Conservation (phyloP, 2,329 filamentous ascomycete species). For the Arthrobotrys entomopaga region DNA sequence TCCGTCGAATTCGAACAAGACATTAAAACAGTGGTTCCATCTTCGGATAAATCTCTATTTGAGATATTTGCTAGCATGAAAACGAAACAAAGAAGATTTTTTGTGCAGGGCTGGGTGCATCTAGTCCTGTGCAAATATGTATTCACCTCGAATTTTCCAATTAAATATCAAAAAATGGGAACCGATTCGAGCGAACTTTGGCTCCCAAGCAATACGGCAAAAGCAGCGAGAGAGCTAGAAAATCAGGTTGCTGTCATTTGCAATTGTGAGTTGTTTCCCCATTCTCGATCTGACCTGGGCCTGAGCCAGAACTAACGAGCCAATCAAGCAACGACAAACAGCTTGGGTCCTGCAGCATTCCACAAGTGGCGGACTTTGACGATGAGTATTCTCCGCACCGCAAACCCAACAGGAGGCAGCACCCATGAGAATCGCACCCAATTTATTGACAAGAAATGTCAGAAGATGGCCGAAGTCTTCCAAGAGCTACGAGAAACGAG, state of each 20-base stretch:
- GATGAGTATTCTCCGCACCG: constrained; percentile 11
- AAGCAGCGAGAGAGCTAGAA: constrained; percentile 1
- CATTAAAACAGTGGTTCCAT: constrained; percentile 4
- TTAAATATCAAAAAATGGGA: neutral
- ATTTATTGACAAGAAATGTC: constrained; percentile 2
- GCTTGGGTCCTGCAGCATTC: neutral
- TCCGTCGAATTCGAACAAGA: constrained; percentile 6
- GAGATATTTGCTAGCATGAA: constrained; percentile 11
- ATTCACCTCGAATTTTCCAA: constrained; percentile 8
- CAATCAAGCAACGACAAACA: neutral
- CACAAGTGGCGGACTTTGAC: constrained; percentile 23
- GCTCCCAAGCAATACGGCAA: neutral
- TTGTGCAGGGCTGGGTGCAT: constrained; percentile 19
- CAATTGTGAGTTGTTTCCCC: neutral
- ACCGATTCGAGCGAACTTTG: constrained; percentile 5
- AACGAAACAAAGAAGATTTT: constrained; percentile 1
- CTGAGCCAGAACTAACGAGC: too few relatives aligned
- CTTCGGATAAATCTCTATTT: neutral
- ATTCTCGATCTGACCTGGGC: too few relatives aligned
- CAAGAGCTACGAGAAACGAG: constrained; percentile 2
- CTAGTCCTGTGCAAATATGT: constrained; percentile 6
- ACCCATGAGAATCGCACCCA: neutral
- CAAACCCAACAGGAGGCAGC: neutral
- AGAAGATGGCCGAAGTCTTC: constrained; percentile 16
- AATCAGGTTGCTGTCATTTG: neutral